Base-by-base conservation (phyloP, 2,329 filamentous ascomycete genomes). In the Ophiostoma himal-ulmi region DNA sequence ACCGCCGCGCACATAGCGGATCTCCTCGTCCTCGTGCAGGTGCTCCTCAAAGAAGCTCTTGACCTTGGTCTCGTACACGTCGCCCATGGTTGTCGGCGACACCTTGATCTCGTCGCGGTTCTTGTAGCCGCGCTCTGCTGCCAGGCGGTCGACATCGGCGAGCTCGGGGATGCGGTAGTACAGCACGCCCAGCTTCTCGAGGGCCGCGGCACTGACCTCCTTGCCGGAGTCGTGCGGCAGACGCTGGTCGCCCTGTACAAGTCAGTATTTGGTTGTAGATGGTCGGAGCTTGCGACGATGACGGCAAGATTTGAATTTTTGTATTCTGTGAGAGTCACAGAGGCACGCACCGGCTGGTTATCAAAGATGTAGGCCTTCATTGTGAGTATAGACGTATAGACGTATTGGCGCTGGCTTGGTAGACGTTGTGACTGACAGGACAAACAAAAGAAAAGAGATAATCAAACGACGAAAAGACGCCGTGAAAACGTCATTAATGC, bases 1-100 rank as follows among this genome's bases (percentile, higher is more conserved):
- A 0, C 95, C 95, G 72, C 90, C 94, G 41, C 93, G 84, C 75
- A 99, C 94, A 77, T 97, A 99, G 67, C 95, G 85, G 75, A 99
- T 99, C 85, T 99, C 95, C 82, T 99, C 95, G 75, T 99, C 95
- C 82, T 99, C 95, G 78, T 99, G 95, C 76, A 99, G 80, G 79
- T 99, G 95, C 84, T 99, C 95, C 76, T 91, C 80, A 83, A 98
- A 99, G 83, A 99, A 99, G 75, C 81, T 88, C 82, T 93, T 94
- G 73, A 99, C 93, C 81, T 98, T 98, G 73, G 91, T 87, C 81
- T 99, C 94, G 82, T 98, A 99, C 64, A 88, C 81, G 54, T 87
- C 91, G 70, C 93, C 93, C 90, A 98, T 93, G 74, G 88, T 90
- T 73, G 89, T 83, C 0, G 94, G 94, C 8, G 92, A 96, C 30